phyloP scores from a whole-genome alignment of 139 green algal species.

The Eudorina sp. region DNA sequence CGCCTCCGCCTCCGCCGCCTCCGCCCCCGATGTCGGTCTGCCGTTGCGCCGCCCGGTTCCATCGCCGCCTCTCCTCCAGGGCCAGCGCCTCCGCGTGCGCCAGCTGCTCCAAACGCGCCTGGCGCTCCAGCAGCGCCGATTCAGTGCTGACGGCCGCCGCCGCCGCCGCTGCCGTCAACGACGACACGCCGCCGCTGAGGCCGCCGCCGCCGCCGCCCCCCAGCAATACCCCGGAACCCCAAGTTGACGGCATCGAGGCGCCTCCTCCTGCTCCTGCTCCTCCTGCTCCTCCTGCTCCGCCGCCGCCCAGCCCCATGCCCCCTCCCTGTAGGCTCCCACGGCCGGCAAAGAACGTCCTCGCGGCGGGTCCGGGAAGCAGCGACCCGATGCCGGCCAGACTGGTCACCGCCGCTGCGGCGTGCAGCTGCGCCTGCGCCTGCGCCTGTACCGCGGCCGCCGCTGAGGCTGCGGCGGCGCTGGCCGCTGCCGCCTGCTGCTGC shows the following conservation, averaged over 20 bases:
- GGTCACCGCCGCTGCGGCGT: neutral
- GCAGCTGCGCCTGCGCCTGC: slow-evolving; percentile 16
- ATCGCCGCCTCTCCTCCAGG: neutral
- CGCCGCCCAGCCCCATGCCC: neutral
- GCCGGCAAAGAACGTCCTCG: neutral
- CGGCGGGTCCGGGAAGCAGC: neutral
- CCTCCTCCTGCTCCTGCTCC: neutral
- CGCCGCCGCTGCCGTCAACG: neutral
- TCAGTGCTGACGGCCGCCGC: neutral
- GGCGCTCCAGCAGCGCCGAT: slow-evolving; percentile 3
- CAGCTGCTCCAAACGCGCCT: slow-evolving; percentile 21
- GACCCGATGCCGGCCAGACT: neutral
- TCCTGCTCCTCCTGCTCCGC: neutral
- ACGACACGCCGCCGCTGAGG: neutral
- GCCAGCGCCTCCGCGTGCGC: neutral
- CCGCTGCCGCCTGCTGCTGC: neutral
- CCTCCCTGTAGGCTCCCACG: neutral
- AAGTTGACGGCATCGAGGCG: too few species aligned
- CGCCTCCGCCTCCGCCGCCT: neutral
- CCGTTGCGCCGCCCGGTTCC: too few species aligned
- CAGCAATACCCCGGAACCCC: neutral
- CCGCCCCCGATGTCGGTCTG: too few species aligned
- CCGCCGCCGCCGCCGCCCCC: neutral
- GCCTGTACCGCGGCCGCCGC: neutral
- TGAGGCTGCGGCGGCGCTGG: neutral